These are phyloP conservation scores for Geosiphon pyriformis DNA, from an alignment of 192 early-diverging fungal genomes.

Conservation along the genomic window DNA sequence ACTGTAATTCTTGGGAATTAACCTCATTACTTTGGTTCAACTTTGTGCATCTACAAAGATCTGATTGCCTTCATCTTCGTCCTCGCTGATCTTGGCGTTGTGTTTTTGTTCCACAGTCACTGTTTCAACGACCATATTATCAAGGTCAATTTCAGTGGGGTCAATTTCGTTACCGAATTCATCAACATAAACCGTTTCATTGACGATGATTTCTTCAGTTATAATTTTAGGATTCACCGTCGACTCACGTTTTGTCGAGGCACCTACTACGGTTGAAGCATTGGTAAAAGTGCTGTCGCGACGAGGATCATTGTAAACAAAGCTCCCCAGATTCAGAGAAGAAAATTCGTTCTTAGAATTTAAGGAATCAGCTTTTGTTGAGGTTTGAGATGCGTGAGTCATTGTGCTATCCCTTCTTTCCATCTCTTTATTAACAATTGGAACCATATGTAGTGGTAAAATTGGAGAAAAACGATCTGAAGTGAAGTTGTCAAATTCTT, in stretches of 20 bases:
- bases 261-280: neutral
- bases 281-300: neutral
- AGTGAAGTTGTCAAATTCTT: neutral
- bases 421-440: no score
- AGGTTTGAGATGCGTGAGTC: neutral
- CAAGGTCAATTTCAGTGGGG: neutral
- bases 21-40: no score
- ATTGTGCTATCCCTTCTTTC: neutral
- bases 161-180: neutral
- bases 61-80: no score
- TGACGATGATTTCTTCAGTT: no score
- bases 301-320: neutral
- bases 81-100: no score
- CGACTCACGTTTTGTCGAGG: neutral
- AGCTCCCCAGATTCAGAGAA: neutral
- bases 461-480: no score
- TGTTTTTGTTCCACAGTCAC: no score
- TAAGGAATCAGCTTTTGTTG: neutral
- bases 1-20: no score
- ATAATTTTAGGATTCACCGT: no score
- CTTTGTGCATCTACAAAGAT: no score
- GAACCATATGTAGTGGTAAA: no score
- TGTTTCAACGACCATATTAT: no score
- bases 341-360: neutral
- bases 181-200: neutral